Evolutionary conservation across 176 grass and related monocot species (phyloP).

Genomic region (Cocos nucifera): DNA sequence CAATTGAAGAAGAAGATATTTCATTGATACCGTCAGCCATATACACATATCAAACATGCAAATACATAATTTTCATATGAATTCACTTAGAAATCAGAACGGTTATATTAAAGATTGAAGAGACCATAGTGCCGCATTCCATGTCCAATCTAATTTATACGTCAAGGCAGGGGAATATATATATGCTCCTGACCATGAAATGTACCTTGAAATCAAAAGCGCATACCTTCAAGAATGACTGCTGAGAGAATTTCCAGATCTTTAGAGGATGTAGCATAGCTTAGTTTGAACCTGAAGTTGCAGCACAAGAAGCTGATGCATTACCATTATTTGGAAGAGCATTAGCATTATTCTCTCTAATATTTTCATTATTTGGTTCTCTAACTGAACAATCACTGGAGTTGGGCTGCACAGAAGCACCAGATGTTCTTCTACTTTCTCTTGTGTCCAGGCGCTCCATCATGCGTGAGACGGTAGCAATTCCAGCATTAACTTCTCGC

Average conservation of each 20-base stretch:
- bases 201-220: no score
- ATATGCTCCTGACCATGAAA: no score
- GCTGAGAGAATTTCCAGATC: neutral
- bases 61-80: no score
- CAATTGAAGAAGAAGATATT: no score
- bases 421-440: conserved; percentile 24
- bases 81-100: no score
- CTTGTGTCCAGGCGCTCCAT: conserved; percentile 51
- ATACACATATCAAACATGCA: no score
- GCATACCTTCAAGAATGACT: no score
- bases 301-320: conserved; percentile 24
- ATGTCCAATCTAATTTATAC: no score
- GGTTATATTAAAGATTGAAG: no score
- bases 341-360: conserved; percentile 14
- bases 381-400: conserved; percentile 4
- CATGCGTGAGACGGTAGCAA: conserved; percentile 62
- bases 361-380: conserved; percentile 22
- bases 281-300: conserved; percentile 39
- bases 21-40: no score
- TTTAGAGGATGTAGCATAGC: neutral
- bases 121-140: no score
- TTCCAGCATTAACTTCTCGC: conserved; percentile 63
- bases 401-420: neutral
- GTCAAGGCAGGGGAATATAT: no score
- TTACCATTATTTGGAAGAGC: conserved; percentile 15